Evolutionary conservation across 2,329 filamentous ascomycete genomes (phyloP), one percentile per base, ranked within the genome.

Genomic region (Acrodontium crateriforme): DNA sequence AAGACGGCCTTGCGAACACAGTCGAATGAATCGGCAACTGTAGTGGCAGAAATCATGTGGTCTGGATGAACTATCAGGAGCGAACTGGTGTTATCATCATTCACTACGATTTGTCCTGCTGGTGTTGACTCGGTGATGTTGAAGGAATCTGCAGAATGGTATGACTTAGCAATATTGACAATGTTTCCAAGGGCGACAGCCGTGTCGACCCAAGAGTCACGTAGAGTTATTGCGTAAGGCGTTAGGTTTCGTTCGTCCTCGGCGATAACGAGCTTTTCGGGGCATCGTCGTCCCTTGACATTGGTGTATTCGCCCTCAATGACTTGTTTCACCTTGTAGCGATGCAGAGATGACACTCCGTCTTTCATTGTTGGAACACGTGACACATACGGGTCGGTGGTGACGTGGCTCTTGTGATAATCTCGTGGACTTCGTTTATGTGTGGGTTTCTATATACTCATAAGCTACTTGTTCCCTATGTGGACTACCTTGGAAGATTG

Each of bases 31-130:
- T 98, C 89, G n/a, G 84, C 85, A 23, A 98, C 79, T 4, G 91
- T 83, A 1, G 89, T 95, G 3, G 89, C 79, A 2, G 89, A 95
- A 29, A 98, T 78, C 18, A 98, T 69, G 55, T 95, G 85, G 47
- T 98, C 89, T 0, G 89, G 89, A 47, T 98, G 85, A 9, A 98
- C 59, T 32, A 98, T 84, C 27, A 98, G 61, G 53, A 95, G 78
- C 5, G 44, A 39, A 26, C 45, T 49, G 44, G 85, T 83, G 27
- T 77, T 67, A 3, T 69, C 64, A 50, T 95, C 83, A 48, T 37
- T 40, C 17, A 95, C 67, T 25, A 91, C 59, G 49, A 85, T 92
- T 49, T 76, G 72, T 2, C 81, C 80, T 10, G 60, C 65, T 1
- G 36, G 31, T 16, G 21, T 27, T 9, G 27, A 9, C 15, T 23